Evolutionary conservation across 2,329 filamentous ascomycete species (phyloP), one percentile per base, ranked within the genome.

Genomic region (Ceratocystis diversiconidia): DNA sequence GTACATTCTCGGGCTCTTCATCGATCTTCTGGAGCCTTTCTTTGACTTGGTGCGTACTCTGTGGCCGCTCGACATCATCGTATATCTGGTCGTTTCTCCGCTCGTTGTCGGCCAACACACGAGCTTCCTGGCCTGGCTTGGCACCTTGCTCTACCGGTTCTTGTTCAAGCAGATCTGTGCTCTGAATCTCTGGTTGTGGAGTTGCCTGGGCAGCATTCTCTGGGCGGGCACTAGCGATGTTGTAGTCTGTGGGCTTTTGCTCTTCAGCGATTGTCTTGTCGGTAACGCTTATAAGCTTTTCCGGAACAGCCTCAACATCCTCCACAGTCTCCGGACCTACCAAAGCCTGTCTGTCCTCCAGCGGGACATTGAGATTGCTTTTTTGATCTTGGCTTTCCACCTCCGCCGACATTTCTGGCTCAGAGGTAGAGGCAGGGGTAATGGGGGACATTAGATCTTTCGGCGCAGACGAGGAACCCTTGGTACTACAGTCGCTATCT

Each of bases 21-120:
- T 67, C 66, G 28, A 67, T 67, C 57, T 67, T 67, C 12, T 61
- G 30, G 62, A 65, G 66, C 36, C 62, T 46, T 64, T 67, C 60
- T 19, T 65, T 57, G 41, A 52, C 41, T 41, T 67, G 62, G 7
- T 61, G 25, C 30, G 32, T 44, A 41, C 61, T 48, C 48, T 67
- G 57, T 30, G 55, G 12, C 62, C 59, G 15, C n/a, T 67, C 55
- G 59, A 62, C 48, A 17, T 65, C 62, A 25, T 59, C 59, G n/a
- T 67, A 4, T 62, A 62, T 41, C 15, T 62, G 19, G 17, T 67
- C 63, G 41, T 65, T 28, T 57, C 46, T 28, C 62, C 57, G 25
- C 44, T 59, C 46, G 28, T 66, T 22, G 28, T 64, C 25, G 65
- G 61, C 17, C 12, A 43, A 10, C 61, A 44, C 50, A 50, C 41